Conservation (phyloP, 2,329 filamentous ascomycete genomes). For the Chaetomium sp. region DNA sequence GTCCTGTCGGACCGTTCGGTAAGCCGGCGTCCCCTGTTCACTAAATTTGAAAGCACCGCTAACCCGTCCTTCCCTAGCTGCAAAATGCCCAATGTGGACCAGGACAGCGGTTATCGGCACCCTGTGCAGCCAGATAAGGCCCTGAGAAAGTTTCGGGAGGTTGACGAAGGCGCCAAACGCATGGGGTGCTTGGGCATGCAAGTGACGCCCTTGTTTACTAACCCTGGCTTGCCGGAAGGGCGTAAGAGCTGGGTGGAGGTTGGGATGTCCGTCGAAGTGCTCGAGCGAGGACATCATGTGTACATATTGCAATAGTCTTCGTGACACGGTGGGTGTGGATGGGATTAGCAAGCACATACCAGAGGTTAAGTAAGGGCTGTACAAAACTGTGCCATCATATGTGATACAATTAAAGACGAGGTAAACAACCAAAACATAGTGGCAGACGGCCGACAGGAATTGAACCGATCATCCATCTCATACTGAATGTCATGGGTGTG, state of each 20-base stretch:
- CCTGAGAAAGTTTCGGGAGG: conserved; percentile 50
- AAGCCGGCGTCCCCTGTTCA: conserved; percentile 19
- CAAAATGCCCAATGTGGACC: conserved; percentile 66
- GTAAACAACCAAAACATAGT: too few relatives aligned
- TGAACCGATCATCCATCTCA: too few relatives aligned
- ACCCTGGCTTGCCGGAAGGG: conserved; percentile 22
- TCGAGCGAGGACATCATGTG: conserved; percentile 40
- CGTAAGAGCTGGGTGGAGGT: conserved; percentile 45
- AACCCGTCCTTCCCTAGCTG: conserved; percentile 37
- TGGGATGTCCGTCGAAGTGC: conserved; percentile 49
- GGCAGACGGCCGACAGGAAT: too few relatives aligned
- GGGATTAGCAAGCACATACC: neutral
- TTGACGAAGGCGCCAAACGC: conserved; percentile 53
- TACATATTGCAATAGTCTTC: conserved; percentile 33
- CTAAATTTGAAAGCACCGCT: too few relatives aligned
- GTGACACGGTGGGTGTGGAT: neutral
- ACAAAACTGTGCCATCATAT: too few relatives aligned
- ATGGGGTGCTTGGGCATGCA: conserved; percentile 60
- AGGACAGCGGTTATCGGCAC: conserved; percentile 50
- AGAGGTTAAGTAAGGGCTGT: neutral
- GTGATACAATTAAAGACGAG: too few relatives aligned
- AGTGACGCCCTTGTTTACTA: conserved; percentile 49
- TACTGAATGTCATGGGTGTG: too few relatives aligned
- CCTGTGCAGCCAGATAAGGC: conserved; percentile 50
- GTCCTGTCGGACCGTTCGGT: conserved; percentile 60